A percentile compares a stretch with the other conserved stretches of the same genome.
These are phyloP conservation scores for Murraya paniculata DNA, from an alignment of 345 rosid genomes.

Conservation along the genomic window DNA sequence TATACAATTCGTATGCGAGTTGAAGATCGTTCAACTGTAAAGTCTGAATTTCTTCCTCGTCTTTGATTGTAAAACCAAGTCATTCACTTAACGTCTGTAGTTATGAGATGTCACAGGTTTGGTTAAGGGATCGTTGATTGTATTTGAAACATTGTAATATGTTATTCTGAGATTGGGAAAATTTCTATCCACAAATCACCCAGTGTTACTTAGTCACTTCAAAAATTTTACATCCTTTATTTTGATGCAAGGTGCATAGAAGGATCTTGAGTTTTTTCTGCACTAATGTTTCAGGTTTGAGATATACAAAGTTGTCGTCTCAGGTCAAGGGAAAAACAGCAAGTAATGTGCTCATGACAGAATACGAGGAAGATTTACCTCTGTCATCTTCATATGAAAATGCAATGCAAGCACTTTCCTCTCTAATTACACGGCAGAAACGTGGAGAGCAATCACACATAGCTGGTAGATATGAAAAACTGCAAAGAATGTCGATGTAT, in stretches of 20 bases:
- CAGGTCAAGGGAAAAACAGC: constrained; percentile 34
- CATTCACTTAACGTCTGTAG: background rate
- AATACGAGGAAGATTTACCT: constrained; percentile 32
- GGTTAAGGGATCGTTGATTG: background rate
- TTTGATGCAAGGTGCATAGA: background rate
- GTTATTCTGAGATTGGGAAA: background rate
- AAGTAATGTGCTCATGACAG: constrained; percentile 29
- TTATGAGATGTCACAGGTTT: background rate
- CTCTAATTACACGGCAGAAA: constrained; percentile 65
- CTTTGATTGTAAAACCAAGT: background rate
- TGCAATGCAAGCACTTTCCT: constrained; percentile 86
- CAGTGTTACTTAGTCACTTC: background rate
- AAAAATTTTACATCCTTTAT: background rate
- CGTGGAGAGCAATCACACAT: constrained; percentile 48
- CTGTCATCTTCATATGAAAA: constrained; percentile 57
- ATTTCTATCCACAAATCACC: background rate
- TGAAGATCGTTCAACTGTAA: background rate
- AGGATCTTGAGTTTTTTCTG: constrained; percentile 16
- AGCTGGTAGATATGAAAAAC: constrained; percentile 46
- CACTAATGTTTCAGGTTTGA: constrained; percentile 38
- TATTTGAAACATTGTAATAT: background rate
- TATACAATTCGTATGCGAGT: no score
- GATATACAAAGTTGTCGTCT: constrained; percentile 35
- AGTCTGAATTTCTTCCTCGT: background rate
- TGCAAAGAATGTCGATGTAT: constrained; percentile 67